These are phyloP conservation scores for Boletus eberwhitei DNA, from an alignment of 768 basidiomycete genomes.

Conservation along the genomic window DNA sequence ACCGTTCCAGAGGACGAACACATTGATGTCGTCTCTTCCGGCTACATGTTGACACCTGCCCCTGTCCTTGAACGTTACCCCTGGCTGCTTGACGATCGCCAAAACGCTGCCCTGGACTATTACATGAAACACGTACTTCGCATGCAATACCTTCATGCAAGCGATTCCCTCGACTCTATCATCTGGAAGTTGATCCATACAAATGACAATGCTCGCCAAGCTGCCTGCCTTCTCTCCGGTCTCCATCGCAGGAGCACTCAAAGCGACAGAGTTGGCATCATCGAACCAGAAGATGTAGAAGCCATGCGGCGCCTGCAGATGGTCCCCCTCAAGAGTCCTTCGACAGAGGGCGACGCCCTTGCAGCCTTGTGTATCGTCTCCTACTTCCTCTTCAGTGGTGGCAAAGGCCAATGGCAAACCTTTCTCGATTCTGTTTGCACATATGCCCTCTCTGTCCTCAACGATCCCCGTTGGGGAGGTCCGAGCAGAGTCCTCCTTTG, in stretches of 20 bases:
- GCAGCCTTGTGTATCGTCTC: slow-evolving; percentile 76
- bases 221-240: slow-evolving; percentile 60
- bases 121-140: slow-evolving; percentile 63
- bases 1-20: slow-evolving; percentile 16
- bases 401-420: slow-evolving; percentile 61
- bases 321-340: slow-evolving; percentile 16
- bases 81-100: slow-evolving; percentile 15
- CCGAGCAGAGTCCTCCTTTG: slow-evolving; percentile 43
- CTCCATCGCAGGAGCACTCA: slow-evolving; percentile 43
- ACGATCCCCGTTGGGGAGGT: slow-evolving; percentile 34
- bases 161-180: slow-evolving; percentile 41
- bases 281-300: slow-evolving; percentile 24
- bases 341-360: slow-evolving; percentile 69
- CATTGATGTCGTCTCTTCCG: slow-evolving; percentile 22
- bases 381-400: slow-evolving; percentile 74
- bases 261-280: slow-evolving; percentile 15
- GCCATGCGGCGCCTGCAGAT: slow-evolving; percentile 27
- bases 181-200: slow-evolving; percentile 51
- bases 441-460: slow-evolving; percentile 52
- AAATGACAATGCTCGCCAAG: slow-evolving; percentile 48
- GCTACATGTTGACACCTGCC: slow-evolving; percentile 7
- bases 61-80: slow-evolving; percentile 10
- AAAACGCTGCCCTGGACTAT: slow-evolving; percentile 29
- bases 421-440: slow-evolving; percentile 61
- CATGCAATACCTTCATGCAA: slow-evolving; percentile 69